Percentiles rank a stretch among this genome's conserved stretches.
Evolutionary conservation across 129 eudicot genomes (phyloP).

Genomic region (Flaveria ramosissima): DNA sequence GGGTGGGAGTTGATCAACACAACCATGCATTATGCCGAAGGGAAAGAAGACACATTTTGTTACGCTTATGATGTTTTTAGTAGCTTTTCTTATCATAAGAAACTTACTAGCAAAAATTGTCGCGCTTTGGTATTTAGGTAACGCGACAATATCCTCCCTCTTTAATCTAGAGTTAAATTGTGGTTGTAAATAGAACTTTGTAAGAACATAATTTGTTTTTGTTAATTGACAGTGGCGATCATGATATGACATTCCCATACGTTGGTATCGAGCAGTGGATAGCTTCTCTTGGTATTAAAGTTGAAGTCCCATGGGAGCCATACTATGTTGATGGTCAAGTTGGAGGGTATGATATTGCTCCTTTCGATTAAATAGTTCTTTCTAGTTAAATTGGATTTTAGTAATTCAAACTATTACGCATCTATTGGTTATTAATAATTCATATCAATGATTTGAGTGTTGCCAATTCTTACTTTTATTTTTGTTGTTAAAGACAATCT

Average conservation of each 20-base stretch:
- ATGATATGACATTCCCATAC: conserved; percentile 33
- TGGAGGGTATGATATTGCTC: conserved; percentile 29
- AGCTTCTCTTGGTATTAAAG: conserved; percentile 18
- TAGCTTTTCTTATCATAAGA: conserved; percentile 29
- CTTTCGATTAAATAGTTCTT: background rate
- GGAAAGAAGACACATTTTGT: conserved; percentile 29
- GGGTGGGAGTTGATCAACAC: conserved; percentile 31
- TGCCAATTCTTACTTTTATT: too few species aligned
- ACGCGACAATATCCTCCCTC: background rate
- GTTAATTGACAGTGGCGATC: conserved; percentile 26
- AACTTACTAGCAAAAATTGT: conserved; percentile 28
- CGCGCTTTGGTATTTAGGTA: conserved; percentile 41
- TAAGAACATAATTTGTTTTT: background rate
- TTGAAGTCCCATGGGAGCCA: conserved; percentile 34
- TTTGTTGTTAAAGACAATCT: too few species aligned
- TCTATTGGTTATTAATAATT: too few species aligned
- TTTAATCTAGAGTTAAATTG: background rate
- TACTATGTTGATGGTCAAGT: conserved; percentile 39
- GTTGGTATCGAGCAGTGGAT: conserved; percentile 33
- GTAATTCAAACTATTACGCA: too few species aligned
- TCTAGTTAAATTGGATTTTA: background rate
- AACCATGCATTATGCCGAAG: conserved; percentile 20
- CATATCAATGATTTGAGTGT: too few species aligned
- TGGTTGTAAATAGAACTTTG: background rate
- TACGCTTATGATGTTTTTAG: conserved; percentile 34